Conservation (phyloP, 139 green algal species). For the Chlorella sorokiniana region DNA sequence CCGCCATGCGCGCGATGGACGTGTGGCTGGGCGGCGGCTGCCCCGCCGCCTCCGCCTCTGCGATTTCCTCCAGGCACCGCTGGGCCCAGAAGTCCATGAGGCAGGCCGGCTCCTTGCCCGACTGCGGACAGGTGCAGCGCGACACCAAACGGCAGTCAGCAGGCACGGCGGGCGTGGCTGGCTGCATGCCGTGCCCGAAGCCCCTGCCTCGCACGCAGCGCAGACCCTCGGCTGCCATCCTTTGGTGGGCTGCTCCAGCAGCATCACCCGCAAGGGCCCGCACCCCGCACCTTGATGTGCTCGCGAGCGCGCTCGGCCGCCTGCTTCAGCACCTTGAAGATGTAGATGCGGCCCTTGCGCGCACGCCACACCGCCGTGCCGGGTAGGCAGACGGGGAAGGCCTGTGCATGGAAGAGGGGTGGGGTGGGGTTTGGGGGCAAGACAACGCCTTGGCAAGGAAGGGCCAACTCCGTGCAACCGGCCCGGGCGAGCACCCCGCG, state of each 20-base stretch:
- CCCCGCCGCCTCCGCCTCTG: conserved; percentile 67
- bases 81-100: conserved; percentile 75
- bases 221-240: too few relatives aligned
- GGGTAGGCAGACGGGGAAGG: conserved; percentile 81
- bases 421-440: neutral
- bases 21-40: conserved; percentile 59
- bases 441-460: neutral
- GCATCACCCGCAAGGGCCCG: too few relatives aligned
- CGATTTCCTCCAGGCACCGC: conserved; percentile 61
- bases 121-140: conserved; percentile 4
- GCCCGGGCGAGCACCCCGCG: neutral
- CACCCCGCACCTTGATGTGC: conserved; percentile 24
- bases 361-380: conserved; percentile 80
- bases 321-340: conserved; percentile 69
- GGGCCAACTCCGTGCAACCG: neutral
- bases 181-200: too few relatives aligned
- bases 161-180: too few relatives aligned
- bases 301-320: conserved; percentile 33
- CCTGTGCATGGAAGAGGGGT: conserved; percentile 37
- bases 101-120: conserved; percentile 71
- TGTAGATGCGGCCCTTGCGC: conserved; percentile 69
- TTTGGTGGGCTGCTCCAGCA: too few relatives aligned
- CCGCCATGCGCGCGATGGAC: conserved; percentile 35
- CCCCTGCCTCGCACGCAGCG: neutral
- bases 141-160: neutral